These are phyloP conservation scores for Gossypium trilobum DNA, from an alignment of 441 rosid species.

Conservation along the genomic window DNA sequence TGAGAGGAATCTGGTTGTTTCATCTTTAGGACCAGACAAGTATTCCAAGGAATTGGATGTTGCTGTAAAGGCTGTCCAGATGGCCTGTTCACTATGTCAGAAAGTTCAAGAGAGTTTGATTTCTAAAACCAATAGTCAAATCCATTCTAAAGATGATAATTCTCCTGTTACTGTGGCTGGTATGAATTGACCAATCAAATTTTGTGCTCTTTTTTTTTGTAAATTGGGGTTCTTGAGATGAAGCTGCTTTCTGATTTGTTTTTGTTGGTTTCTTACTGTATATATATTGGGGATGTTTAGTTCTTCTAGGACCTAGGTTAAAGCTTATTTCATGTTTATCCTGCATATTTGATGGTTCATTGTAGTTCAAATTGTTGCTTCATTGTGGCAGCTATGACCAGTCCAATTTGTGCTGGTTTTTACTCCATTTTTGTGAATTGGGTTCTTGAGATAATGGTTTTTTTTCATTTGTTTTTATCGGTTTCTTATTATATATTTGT, in stretches of 20 bases:
- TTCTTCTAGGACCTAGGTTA: neutral
- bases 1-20: slow-evolving; percentile 10
- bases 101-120: slow-evolving; percentile 45
- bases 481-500: neutral
- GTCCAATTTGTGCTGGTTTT: too few species aligned
- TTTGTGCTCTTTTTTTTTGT: neutral
- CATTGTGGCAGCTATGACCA: neutral
- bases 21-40: slow-evolving; percentile 15
- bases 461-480: neutral
- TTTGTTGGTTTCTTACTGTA: neutral
- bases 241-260: neutral
- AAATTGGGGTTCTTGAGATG: slow-evolving; percentile 13
- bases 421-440: too few species aligned
- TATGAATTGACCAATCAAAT: slow-evolving; percentile 10
- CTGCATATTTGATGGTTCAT: neutral
- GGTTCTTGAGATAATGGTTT: neutral
- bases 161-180: slow-evolving; percentile 63
- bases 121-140: slow-evolving; percentile 24
- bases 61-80: slow-evolving; percentile 54
- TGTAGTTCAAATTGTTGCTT: neutral
- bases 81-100: slow-evolving; percentile 55
- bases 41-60: slow-evolving; percentile 43
- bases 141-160: slow-evolving; percentile 53
- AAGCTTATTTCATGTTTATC: neutral
- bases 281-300: neutral